Percentiles rank a stretch among this genome's conserved stretches.
phyloP scores from a whole-genome alignment of 768 basidiomycete genomes.

The Amyloporia xantha region DNA sequence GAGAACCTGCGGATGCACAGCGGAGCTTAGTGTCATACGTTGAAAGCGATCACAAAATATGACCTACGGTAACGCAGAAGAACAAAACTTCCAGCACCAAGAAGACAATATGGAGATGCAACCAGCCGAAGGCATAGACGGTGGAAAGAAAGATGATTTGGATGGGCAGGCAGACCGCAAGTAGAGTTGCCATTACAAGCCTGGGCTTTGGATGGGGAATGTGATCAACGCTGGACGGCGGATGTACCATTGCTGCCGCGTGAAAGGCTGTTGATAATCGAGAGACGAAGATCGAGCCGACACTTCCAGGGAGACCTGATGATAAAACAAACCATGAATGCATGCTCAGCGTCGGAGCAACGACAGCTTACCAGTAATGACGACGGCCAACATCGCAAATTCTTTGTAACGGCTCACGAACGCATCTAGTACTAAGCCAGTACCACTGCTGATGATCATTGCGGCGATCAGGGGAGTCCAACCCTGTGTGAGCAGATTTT shows the following conservation, averaged over 20 bases:
- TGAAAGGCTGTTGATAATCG: slow-evolving; percentile 88
- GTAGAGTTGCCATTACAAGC: slow-evolving; percentile 62
- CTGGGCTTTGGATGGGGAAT: slow-evolving; percentile 29
- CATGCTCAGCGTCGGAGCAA: too few species aligned
- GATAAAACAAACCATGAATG: too few species aligned
- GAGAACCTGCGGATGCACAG: slow-evolving; percentile 42
- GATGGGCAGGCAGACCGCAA: slow-evolving; percentile 73
- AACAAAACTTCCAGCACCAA: slow-evolving; percentile 58
- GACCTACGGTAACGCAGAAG: slow-evolving; percentile 73
- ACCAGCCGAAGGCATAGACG: slow-evolving; percentile 69
- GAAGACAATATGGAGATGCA: slow-evolving; percentile 63
- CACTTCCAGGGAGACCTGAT: slow-evolving; percentile 76
- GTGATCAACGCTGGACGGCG: slow-evolving; percentile 12
- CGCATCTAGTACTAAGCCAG: slow-evolving; percentile 86
- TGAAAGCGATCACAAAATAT: too few species aligned
- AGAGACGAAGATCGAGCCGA: slow-evolving; percentile 88
- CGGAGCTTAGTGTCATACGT: slow-evolving; percentile 2
- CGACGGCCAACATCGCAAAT: slow-evolving; percentile 81
- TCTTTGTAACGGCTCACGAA: slow-evolving; percentile 86
- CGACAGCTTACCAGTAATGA: slow-evolving; percentile 67
- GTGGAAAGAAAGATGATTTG: slow-evolving; percentile 67
- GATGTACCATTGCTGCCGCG: slow-evolving; percentile 34
- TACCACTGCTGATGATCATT: slow-evolving; percentile 80
- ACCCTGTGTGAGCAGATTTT: slow-evolving; percentile 70
- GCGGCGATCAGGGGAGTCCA: slow-evolving; percentile 91